Conservation (phyloP, 1,139 yeast genomes). For the Saccharomyces pastorianus region DNA sequence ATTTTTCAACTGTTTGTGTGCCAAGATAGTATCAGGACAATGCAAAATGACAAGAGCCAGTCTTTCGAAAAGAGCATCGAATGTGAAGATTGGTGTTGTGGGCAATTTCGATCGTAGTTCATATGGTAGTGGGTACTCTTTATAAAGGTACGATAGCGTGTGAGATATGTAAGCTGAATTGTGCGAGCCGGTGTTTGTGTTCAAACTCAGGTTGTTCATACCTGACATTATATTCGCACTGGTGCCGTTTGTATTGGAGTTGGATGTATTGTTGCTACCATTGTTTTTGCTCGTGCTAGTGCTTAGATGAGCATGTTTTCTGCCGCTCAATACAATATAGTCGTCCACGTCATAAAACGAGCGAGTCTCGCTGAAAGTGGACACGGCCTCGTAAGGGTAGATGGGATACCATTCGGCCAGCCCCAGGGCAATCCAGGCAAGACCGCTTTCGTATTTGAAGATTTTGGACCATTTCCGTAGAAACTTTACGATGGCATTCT, state of each 20-base stretch:
- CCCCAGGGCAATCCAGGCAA: slow-evolving; percentile 82
- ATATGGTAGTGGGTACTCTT: slow-evolving; percentile 27
- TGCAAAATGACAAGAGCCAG: slow-evolving; percentile 68
- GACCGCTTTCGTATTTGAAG: slow-evolving; percentile 70
- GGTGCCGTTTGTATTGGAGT: neutral
- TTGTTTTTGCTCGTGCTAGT: slow-evolving; percentile 1
- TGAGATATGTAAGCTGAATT: neutral
- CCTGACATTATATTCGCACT: neutral
- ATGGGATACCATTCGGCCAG: slow-evolving; percentile 75
- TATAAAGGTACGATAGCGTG: slow-evolving; percentile 17
- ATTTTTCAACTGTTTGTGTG: slow-evolving; percentile 17
- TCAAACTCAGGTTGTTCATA: neutral
- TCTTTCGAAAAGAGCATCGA: slow-evolving; percentile 68
- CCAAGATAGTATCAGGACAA: slow-evolving; percentile 43
- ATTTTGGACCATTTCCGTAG: slow-evolving; percentile 70
- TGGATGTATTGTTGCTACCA: neutral
- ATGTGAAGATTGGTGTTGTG: slow-evolving; percentile 24
- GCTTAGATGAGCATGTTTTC: slow-evolving; percentile 15
- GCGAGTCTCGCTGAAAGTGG: neutral
- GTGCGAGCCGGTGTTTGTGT: neutral
- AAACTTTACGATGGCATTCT: slow-evolving; percentile 56
- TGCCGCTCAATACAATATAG: slow-evolving; percentile 24
- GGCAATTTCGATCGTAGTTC: slow-evolving; percentile 18
- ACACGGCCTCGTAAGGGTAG: slow-evolving; percentile 26
- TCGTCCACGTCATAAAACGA: slow-evolving; percentile 13